Evolutionary conservation across 257 asterid species (phyloP).

Genomic region (Fraxinus excelsior): DNA sequence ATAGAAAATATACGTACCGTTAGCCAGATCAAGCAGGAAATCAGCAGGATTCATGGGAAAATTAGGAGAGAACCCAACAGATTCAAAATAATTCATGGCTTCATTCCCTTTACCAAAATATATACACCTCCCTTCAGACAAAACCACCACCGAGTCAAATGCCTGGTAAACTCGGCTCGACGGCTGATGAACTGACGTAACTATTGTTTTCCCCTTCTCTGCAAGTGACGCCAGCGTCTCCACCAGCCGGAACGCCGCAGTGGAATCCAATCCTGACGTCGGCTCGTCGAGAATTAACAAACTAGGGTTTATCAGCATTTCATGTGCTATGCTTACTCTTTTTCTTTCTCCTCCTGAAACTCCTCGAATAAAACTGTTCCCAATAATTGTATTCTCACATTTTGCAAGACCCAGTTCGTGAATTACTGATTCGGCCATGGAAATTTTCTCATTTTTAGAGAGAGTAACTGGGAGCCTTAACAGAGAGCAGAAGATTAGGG

Average conservation of each 20-base stretch:
- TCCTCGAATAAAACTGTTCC: slow-evolving; percentile 69
- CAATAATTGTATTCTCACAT: slow-evolving; percentile 72
- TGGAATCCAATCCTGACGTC: slow-evolving; percentile 87
- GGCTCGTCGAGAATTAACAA: slow-evolving; percentile 82
- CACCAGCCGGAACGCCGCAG: slow-evolving; percentile 74
- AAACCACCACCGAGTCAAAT: slow-evolving; percentile 69
- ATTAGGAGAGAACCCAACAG: slow-evolving; percentile 68
- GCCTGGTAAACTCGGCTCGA: slow-evolving; percentile 79
- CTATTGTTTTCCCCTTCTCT: slow-evolving; percentile 75
- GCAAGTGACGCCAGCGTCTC: slow-evolving; percentile 63
- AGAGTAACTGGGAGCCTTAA: slow-evolving; percentile 55
- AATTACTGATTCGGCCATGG: slow-evolving; percentile 61
- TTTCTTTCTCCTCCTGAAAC: slow-evolving; percentile 95
- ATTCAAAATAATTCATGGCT: slow-evolving; percentile 75
- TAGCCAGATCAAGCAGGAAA: slow-evolving; percentile 97
- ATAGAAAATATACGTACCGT: slow-evolving; percentile 48
- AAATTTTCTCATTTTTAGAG: slow-evolving; percentile 42
- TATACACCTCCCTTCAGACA: slow-evolving; percentile 74
- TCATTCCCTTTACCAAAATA: slow-evolving; percentile 70
- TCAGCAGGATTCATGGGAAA: slow-evolving; percentile 98
- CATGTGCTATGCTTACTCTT: slow-evolving; percentile 88
- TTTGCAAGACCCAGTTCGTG: slow-evolving; percentile 62
- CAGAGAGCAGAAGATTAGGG: slow-evolving; percentile 67
- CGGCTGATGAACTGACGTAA: slow-evolving; percentile 87
- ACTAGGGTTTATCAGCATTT: slow-evolving; percentile 90